Percentiles rank a stretch among this genome's conserved stretches.
Conservation (phyloP, 1,284 basidiomycete species). For the Erythrobasidium hasegawianum region DNA sequence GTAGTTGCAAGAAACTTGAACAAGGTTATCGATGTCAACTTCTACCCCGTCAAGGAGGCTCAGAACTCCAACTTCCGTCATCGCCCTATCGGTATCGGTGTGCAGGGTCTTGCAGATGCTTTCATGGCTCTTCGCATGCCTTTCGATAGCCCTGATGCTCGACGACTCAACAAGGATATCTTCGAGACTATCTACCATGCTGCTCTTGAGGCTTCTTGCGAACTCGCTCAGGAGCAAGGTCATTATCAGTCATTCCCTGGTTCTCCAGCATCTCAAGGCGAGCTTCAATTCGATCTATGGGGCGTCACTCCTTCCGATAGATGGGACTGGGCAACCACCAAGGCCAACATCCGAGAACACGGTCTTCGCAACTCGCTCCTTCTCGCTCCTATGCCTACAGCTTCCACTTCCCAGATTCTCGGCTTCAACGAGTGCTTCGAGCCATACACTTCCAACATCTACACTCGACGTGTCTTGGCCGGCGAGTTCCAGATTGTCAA, state of each 20-base stretch:
- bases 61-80: conserved; percentile 93
- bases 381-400: conserved; percentile 96
- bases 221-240: conserved; percentile 77
- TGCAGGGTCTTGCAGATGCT: conserved; percentile 95
- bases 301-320: conserved; percentile 83
- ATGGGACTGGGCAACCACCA: conserved; percentile 91
- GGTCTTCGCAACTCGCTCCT: conserved; percentile 94
- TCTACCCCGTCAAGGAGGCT: conserved; percentile 88
- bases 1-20: conserved; percentile 91
- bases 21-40: conserved; percentile 86
- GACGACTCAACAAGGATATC: conserved; percentile 87
- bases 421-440: conserved; percentile 99
- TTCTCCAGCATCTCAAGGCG: conserved; percentile 80
- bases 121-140: conserved; percentile 97
- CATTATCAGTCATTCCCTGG: conserved; percentile 90
- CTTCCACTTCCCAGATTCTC: conserved; percentile 96
- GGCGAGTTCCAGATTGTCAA: conserved; percentile 99
- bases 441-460: conserved; percentile 96
- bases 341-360: conserved; percentile 78
- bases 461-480: conserved; percentile 97
- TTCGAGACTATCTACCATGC: conserved; percentile 99
- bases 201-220: conserved; percentile 84
- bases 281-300: conserved; percentile 95
- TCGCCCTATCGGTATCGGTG: conserved; percentile 95
- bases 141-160: conserved; percentile 86